Percentiles rank a stretch among this genome's conserved stretches.
phyloP scores from a whole-genome alignment of 225 moss, liverwort and hornwort genomes.

The Anthoceros angustus region DNA sequence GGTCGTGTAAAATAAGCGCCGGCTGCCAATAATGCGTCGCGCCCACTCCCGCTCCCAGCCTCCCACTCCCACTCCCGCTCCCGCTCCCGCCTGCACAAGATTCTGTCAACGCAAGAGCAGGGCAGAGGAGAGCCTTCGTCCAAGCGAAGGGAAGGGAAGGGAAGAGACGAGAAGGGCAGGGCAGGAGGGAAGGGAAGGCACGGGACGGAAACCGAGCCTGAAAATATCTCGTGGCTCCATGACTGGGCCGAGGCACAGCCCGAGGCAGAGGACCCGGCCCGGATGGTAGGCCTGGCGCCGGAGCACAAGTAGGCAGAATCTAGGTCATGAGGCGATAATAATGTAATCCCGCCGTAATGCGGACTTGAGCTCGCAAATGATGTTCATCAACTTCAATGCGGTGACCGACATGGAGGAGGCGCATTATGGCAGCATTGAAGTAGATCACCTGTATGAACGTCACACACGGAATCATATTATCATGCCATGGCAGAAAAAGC shows the following conservation, averaged over 20 bases:
- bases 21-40: neutral
- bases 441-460: slow-evolving; percentile 1
- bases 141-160: neutral
- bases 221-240: too few relatives aligned
- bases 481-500: too few relatives aligned
- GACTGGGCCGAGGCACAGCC: too few relatives aligned
- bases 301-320: too few relatives aligned
- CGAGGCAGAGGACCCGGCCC: too few relatives aligned
- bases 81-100: too few relatives aligned
- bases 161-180: neutral
- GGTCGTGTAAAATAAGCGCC: neutral
- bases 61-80: too few relatives aligned
- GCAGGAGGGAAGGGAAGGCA: neutral
- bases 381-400: slow-evolving; percentile 1
- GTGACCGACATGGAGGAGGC: neutral
- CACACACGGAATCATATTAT: neutral
- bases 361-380: neutral
- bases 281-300: too few relatives aligned
- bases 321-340: too few relatives aligned
- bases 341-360: too few relatives aligned
- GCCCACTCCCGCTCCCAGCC: neutral
- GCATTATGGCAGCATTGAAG: slow-evolving; percentile 5
- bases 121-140: too few relatives aligned
- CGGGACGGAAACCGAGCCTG: neutral
- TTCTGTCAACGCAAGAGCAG: too few relatives aligned